Percentiles rank a stretch among this genome's conserved stretches.
These are phyloP conservation scores for Toxicodendron radicans DNA, from an alignment of 345 rosid genomes.

Conservation along the genomic window DNA sequence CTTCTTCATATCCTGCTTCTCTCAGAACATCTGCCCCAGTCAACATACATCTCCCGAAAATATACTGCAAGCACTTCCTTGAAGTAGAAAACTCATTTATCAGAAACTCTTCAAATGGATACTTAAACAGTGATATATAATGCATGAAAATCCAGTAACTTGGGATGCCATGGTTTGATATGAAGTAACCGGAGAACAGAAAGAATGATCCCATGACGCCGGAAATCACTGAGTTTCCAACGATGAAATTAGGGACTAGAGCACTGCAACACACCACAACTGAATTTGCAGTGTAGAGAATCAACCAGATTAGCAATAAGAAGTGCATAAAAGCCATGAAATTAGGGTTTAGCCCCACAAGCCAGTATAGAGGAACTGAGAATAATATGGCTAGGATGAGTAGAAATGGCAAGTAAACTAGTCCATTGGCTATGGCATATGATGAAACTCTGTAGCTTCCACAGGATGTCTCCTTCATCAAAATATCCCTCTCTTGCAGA, in stretches of 20 bases:
- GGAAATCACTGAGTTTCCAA: constrained; percentile 82
- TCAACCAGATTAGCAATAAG: constrained; percentile 80
- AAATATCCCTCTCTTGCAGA: constrained; percentile 88
- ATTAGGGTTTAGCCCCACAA: constrained; percentile 71
- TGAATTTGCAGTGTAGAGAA: constrained; percentile 92
- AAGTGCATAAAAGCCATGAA: constrained; percentile 73
- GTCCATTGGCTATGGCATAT: constrained; percentile 77
- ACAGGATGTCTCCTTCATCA: constrained; percentile 79
- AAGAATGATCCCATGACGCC: constrained; percentile 98
- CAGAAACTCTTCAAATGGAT: constrained; percentile 92
- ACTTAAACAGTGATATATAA: constrained; percentile 86
- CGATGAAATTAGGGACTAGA: constrained; percentile 85
- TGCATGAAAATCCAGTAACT: constrained; percentile 94
- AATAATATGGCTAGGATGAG: constrained; percentile 75
- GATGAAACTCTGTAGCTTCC: constrained; percentile 94
- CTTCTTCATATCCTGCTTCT: constrained; percentile 77
- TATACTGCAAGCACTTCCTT: constrained; percentile 69
- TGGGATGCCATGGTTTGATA: constrained; percentile 77
- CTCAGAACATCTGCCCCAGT: constrained; percentile 67
- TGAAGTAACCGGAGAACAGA: constrained; percentile 94
- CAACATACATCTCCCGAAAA: constrained; percentile 62
- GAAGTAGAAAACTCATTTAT: constrained; percentile 86
- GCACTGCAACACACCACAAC: constrained; percentile 96
- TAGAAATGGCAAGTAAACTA: constrained; percentile 89
- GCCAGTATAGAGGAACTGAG: constrained; percentile 79